Conservation (phyloP, 2,329 filamentous ascomycete genomes). For the Diaporthe ilicicola region DNA sequence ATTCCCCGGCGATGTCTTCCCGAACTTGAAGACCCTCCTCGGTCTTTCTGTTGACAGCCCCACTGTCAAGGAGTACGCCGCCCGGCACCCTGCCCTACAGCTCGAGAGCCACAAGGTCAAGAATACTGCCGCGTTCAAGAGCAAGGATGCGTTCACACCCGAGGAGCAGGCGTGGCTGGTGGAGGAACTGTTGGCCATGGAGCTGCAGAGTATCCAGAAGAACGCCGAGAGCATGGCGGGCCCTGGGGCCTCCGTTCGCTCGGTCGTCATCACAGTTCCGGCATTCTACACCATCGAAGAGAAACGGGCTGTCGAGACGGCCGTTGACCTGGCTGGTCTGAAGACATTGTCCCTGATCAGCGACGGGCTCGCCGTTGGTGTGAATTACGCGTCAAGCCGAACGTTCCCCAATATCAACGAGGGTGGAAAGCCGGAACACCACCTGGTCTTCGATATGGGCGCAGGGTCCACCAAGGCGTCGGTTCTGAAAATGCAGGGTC, state of each 20-base stretch:
- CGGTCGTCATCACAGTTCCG: conserved; percentile 89
- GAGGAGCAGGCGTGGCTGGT: conserved; percentile 77
- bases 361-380: conserved; percentile 88
- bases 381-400: conserved; percentile 93
- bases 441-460: conserved; percentile 97
- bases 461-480: conserved; percentile 93
- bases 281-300: conserved; percentile 91
- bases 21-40: conserved; percentile 91
- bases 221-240: conserved; percentile 89
- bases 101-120: conserved; percentile 67
- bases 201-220: conserved; percentile 87
- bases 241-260: conserved; percentile 75
- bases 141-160: conserved; percentile 67
- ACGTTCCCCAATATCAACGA: conserved; percentile 87
- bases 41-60: conserved; percentile 72
- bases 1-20: conserved; percentile 93
- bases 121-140: conserved; percentile 83
- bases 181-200: conserved; percentile 95
- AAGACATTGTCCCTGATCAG: conserved; percentile 86
- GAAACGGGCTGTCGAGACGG: conserved; percentile 83
- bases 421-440: conserved; percentile 86
- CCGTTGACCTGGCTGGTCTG: conserved; percentile 87
- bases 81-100: conserved; percentile 80
- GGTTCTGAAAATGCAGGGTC: conserved; percentile 87
- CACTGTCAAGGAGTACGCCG: conserved; percentile 74